Evolutionary conservation across 2,329 filamentous ascomycete species (phyloP).

Genomic region (Coleophoma eucalyptorum): DNA sequence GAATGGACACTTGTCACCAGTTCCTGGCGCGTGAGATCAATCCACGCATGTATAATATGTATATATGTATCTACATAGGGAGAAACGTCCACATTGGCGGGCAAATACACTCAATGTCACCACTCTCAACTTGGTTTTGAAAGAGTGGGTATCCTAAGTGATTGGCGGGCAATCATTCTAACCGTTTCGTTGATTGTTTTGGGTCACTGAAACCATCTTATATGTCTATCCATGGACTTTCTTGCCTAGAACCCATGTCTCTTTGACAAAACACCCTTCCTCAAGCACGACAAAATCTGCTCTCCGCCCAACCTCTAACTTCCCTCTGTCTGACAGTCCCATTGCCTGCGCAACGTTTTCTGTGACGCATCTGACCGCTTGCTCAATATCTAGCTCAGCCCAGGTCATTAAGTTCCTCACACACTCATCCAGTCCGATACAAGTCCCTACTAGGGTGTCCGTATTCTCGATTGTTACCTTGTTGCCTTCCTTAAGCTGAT

Average conservation of each 20-base stretch:
- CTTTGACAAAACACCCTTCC: slow-evolving; percentile 13
- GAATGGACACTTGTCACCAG: slow-evolving; percentile 58
- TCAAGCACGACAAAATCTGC: slow-evolving; percentile 23
- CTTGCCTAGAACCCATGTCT: slow-evolving; percentile 23
- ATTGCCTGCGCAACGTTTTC: slow-evolving; percentile 23
- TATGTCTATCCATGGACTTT: slow-evolving; percentile 5
- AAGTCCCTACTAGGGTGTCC: slow-evolving; percentile 49
- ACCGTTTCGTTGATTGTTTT: too few species aligned
- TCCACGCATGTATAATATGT: slow-evolving; percentile 1
- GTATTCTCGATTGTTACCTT: slow-evolving; percentile 47
- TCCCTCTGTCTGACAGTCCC: slow-evolving; percentile 18
- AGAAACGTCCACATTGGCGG: not conserved
- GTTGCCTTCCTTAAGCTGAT: slow-evolving; percentile 44
- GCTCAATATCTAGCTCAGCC: slow-evolving; percentile 17
- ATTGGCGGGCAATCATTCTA: too few species aligned
- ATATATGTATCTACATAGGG: slow-evolving; percentile 14
- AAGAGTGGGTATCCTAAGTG: not conserved
- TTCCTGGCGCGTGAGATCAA: slow-evolving; percentile 13
- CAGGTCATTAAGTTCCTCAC: slow-evolving; percentile 34
- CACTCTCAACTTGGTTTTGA: not conserved
- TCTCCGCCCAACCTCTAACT: slow-evolving; percentile 16
- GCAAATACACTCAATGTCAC: not conserved
- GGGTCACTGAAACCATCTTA: not conserved
- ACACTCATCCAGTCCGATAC: slow-evolving; percentile 44
- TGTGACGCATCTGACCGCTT: slow-evolving; percentile 24